These are phyloP conservation scores for Sphenostylis stenocarpa DNA, from an alignment of 306 rosid genomes.

Conservation along the genomic window DNA sequence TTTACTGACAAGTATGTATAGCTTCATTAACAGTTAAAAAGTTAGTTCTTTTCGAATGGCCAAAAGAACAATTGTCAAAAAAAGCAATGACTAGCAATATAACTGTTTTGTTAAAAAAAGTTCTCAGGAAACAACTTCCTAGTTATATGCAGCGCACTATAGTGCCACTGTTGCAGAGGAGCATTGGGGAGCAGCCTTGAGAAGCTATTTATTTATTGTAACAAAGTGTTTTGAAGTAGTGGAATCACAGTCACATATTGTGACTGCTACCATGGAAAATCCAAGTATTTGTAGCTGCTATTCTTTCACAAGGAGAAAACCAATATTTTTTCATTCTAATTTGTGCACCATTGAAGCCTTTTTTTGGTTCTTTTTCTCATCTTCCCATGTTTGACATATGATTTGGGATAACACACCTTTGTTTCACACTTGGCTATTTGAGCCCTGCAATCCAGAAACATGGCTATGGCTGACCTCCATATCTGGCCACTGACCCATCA, in stretches of 20 bases:
- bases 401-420: neutral
- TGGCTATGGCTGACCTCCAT: neutral
- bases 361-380: neutral
- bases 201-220: neutral
- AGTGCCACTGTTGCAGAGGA: neutral
- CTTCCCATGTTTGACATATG: neutral
- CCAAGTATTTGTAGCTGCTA: neutral
- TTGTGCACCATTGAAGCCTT: neutral
- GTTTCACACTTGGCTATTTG: neutral
- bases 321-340: neutral
- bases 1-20: neutral
- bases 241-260: neutral
- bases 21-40: neutral
- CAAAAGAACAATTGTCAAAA: neutral
- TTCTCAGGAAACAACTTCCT: slow-evolving; percentile 7
- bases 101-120: neutral
- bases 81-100: neutral
- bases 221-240: neutral
- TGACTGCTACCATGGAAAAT: too few relatives aligned
- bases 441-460: neutral
- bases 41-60: neutral
- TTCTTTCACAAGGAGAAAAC: neutral
- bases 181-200: neutral
- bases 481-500: neutral
- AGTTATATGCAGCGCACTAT: neutral